Base-by-base conservation (phyloP, 371 early-diverging fungal genomes). In the Dentiscutata heterogama region DNA sequence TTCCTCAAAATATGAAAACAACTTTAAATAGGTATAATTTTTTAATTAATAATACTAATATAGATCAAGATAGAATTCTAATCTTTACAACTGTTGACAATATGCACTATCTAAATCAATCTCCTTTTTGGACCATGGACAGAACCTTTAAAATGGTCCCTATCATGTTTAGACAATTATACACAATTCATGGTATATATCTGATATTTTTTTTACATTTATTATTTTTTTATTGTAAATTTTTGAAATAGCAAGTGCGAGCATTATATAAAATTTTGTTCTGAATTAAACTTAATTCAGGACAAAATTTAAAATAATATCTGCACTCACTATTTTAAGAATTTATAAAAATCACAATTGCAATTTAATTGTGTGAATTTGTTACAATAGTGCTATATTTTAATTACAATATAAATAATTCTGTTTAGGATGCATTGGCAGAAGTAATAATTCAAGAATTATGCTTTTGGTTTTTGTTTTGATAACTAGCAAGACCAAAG, bases 131-230 rank as follows among this genome's bases (percentile, higher is more conserved):
- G 73, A 22, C 46, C 11, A 73, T 73, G 54, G 73, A 73, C 20
- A 54, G 51, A 0, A 73, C 73, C 11, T 73, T 73, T 53, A 73
- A 73, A 8, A 73, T 46, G 1, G 73, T 73, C 1, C 73, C 73
- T 22, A 73, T 54, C 3, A n/a, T 73, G 2, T 73, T 73, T 25
- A 7, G 18, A 20, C 73, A 73, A 27, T n/a, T 73, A 50, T 73
- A 73, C 13, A 73, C 73, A 10, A n/a, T n/a, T n/a, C n/a, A n/a
- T n/a, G n/a, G n/a, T n/a, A n/a, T n/a, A 73, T 73, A 10, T 22
- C 53, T 25, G 54, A 13, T 46, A 46, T 11, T 46, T 46, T 46
- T 46, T 46, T 46, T 11, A 11, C 11, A 11, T 46, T 46, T 46
- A 11, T 46, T 46, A 11, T 11, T 46, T 46, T 46, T 46, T 46